Evolutionary conservation across 1,284 basidiomycete species (phyloP), one percentile per base, ranked within the genome.

Genomic region (Apiotrichum veenhuisii): DNA sequence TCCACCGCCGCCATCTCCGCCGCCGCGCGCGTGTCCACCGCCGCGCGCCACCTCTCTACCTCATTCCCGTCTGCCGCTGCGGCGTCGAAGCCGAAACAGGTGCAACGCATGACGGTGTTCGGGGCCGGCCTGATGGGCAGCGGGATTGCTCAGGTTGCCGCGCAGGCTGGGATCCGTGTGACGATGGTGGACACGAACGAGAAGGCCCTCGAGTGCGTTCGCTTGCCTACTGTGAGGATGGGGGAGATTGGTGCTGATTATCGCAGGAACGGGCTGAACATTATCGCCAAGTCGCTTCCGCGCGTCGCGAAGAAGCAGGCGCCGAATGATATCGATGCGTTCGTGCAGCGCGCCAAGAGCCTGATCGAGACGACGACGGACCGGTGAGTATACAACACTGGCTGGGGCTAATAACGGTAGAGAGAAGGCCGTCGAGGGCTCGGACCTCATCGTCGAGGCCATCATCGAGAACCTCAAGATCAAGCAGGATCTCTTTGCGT

Each of bases 361-460:
- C 78, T 77, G 55, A 79, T 84, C 61, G 67, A 70, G 49, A 74
- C 78, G 1, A 81, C 80, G 2, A 82, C 81, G 2, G 80, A 82
- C 58, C 76, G 47, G 52, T 75, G 54, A 58, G 72, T 64, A 22
- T 5, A 10, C n/a, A 15, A 38, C 5, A 25, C 20, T 12, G 43
- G 20, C n/a, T 41, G 26, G 5, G 8, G 23, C 46, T 53, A 17
- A 71, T 26, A 34, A 2, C n/a, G n/a, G n/a, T 41, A 74, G 73
- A 11, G 71, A 62, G 12, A 71, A 76, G 45, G 81, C 80, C 0
- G 80, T 82, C n/a, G 62, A 77, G 37, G 58, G 75, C 3, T 73
- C 80, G 1, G 82, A 84, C 65, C 68, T 83, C 34, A 81, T 83
- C 45, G 76, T 84, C 51, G 82, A 84, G 68, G 82, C 82, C 2